Evolutionary conservation across 2,329 filamentous ascomycete species (phyloP).

Genomic region (Xylaria sp.): DNA sequence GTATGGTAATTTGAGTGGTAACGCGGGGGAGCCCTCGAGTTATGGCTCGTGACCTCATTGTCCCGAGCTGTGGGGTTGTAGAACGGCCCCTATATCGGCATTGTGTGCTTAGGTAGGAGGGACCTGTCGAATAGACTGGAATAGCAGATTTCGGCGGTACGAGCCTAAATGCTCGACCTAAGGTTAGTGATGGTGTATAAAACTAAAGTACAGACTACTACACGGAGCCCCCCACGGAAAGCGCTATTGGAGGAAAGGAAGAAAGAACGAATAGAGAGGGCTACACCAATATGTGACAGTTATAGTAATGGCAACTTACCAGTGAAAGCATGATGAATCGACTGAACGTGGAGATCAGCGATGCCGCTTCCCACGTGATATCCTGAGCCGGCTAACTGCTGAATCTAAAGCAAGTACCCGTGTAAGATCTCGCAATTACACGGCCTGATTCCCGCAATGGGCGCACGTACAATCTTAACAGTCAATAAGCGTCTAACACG

Average conservation of each 20-base stretch:
- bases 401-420: not conserved
- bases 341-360: not conserved
- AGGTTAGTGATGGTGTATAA: constrained; percentile 2
- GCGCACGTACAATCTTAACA: not conserved
- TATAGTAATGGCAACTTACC: too few species aligned
- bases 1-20: not conserved
- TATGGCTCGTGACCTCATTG: constrained; percentile 5
- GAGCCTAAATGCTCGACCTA: constrained; percentile 9
- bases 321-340: not conserved
- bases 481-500: not conserved
- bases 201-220: not conserved
- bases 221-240: not conserved
- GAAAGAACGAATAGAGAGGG: too few species aligned
- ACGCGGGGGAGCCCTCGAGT: constrained; percentile 14
- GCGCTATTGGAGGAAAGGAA: not conserved
- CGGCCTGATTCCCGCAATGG: not conserved
- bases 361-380: not conserved
- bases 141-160: constrained; percentile 24
- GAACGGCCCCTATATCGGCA: not conserved
- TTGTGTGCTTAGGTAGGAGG: not conserved
- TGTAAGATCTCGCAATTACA: not conserved
- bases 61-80: constrained; percentile 27
- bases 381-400: not conserved
- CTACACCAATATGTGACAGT: too few species aligned
- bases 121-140: not conserved